Evolutionary conservation across 805 yeast species (phyloP), one percentile per base, ranked within the genome.

Genomic region (Kregervanrija fluxuum): DNA sequence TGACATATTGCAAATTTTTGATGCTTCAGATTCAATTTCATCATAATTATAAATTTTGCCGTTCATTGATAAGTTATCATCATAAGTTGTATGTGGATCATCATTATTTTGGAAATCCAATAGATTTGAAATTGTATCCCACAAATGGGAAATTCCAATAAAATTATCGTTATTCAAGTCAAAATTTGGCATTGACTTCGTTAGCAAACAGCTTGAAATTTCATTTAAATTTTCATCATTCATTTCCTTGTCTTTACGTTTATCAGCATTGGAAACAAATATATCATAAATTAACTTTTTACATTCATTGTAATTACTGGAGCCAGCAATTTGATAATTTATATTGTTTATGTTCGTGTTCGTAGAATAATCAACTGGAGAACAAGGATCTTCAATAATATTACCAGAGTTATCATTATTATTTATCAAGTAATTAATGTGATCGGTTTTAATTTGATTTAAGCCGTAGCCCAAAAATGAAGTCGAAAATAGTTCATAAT

Each of bases 101-200:
- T 28, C n/a, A 15, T 22, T 14, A 22, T 17, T 34, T 14, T 46
- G 6, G 12, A 22, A 22, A 34, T 66, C 60, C 33, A 75, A 54
- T 34, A 78, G 61, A 40, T 69, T 66, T n/a, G 71, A 69, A 35
- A 80, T 65, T 4, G 80, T 74, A 52, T 80, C 80, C 80, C 83
- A 79, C 55, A 79, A 79, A 4, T 84, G 85, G 48, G 83, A 77
- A 8, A 81, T 82, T 0, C 85, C 87, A 35, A 77, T 65, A 46
- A 81, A 80, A 46, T 72, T 74, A 49, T 76, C 73, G 32, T 73
- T 63, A 40, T 74, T 74, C 53, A 80, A 77, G 50, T 75, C 79
- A 60, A 80, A 74, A 8, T 74, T 64, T 0, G 85, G 86, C 30
- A 76, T 66, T 15, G 69, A 57, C 49, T 77, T 80, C 39, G 70